These are phyloP conservation scores for Cynanchum wilfordii DNA, from an alignment of 257 asterid species.

Conservation along the genomic window DNA sequence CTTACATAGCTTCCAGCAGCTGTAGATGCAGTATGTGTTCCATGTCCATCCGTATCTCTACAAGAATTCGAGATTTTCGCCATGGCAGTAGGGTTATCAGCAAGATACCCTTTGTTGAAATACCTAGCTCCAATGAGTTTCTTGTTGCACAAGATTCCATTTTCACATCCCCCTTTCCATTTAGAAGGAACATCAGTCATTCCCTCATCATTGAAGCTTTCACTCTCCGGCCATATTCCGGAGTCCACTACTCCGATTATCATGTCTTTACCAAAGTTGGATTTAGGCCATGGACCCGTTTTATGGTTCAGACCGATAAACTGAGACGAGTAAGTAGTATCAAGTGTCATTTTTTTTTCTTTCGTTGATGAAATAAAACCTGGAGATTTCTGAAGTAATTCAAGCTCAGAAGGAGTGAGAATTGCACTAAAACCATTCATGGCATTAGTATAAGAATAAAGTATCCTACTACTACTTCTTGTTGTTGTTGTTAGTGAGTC, in stretches of 20 bases:
- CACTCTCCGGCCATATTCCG: slow-evolving; percentile 79
- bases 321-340: slow-evolving; percentile 53
- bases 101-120: slow-evolving; percentile 56
- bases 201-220: slow-evolving; percentile 51
- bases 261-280: slow-evolving; percentile 49
- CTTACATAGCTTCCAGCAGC: slow-evolving; percentile 52
- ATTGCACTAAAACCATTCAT: slow-evolving; percentile 59
- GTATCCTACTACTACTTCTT: slow-evolving; percentile 32
- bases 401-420: slow-evolving; percentile 46
- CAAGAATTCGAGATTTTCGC: slow-evolving; percentile 52
- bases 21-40: slow-evolving; percentile 71
- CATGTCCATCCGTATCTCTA: slow-evolving; percentile 65
- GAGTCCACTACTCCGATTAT: slow-evolving; percentile 63
- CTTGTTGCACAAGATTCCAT: slow-evolving; percentile 49
- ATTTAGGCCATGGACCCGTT: slow-evolving; percentile 51
- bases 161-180: slow-evolving; percentile 63
- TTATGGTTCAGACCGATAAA: slow-evolving; percentile 59
- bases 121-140: slow-evolving; percentile 68
- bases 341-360: slow-evolving; percentile 40
- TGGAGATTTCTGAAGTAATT: slow-evolving; percentile 32
- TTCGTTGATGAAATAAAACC: slow-evolving; percentile 46
- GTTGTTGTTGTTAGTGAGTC: slow-evolving; percentile 28
- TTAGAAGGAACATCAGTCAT: slow-evolving; percentile 40
- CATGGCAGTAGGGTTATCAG: slow-evolving; percentile 32
- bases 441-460: slow-evolving; percentile 55